Percentiles rank a stretch among this genome's conserved stretches.
Conservation (phyloP, 192 early-diverging fungal species). For the Entophlyctis luteolus region DNA sequence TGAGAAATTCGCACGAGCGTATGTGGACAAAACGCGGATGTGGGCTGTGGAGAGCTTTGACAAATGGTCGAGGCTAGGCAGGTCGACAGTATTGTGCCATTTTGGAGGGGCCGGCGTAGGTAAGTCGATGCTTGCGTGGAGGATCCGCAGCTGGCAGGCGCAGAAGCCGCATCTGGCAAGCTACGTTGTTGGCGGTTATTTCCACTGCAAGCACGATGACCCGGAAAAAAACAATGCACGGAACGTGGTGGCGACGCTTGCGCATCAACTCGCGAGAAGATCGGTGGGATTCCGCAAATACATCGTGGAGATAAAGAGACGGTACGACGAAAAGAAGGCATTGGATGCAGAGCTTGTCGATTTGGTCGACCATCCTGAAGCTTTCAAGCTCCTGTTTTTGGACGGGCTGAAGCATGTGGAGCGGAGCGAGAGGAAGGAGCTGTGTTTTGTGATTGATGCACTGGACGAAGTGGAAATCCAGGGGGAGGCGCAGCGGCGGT, state of each 20-base stretch:
- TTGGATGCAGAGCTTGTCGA: background rate
- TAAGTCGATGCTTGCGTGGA: background rate
- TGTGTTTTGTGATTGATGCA: conserved; percentile 4
- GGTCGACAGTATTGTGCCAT: background rate
- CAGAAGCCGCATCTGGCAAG: background rate
- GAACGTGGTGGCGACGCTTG: conserved; percentile 4
- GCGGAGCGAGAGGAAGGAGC: too few relatives aligned
- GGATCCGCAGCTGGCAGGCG: background rate
- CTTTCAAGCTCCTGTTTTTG: background rate
- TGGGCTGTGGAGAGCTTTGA: background rate
- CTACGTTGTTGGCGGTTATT: conserved; percentile 21
- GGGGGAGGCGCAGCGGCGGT: background rate
- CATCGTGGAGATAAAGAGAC: background rate
- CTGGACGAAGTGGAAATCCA: conserved; percentile 4
- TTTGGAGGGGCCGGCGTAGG: background rate
- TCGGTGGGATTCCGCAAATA: background rate
- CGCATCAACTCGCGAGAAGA: background rate
- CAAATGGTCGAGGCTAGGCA: background rate
- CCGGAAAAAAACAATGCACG: background rate
- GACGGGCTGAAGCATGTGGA: background rate
- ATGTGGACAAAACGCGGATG: background rate
- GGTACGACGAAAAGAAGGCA: background rate
- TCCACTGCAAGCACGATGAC: conserved; percentile 32
- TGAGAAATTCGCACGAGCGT: background rate
- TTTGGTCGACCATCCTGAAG: background rate